Percentiles rank a stretch among this genome's conserved stretches.
phyloP scores from a whole-genome alignment of 2,329 filamentous ascomycete species.

The Sarocladiaceae sp. region DNA sequence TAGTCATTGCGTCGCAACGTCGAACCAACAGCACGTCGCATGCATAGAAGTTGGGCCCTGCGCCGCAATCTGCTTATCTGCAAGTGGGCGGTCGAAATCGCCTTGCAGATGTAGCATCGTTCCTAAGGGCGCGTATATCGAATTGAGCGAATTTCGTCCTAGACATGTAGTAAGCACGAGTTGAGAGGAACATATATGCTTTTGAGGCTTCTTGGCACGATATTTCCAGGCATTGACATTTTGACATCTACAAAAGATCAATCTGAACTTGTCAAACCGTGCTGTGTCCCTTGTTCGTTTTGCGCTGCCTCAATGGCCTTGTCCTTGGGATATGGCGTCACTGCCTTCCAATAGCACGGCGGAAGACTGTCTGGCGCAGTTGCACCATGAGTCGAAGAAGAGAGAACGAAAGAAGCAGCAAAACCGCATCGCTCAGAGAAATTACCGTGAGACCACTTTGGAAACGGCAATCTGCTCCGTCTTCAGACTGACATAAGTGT shows the following conservation, averaged over 20 bases:
- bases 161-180: too few species aligned
- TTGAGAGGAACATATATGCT: too few species aligned
- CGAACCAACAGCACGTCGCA: neutral
- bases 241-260: too few species aligned
- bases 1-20: too few species aligned
- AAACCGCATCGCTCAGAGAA: neutral
- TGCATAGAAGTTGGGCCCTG: neutral
- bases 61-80: neutral
- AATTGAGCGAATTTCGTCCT: too few species aligned
- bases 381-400: neutral
- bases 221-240: too few species aligned
- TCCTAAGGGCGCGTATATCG: too few species aligned
- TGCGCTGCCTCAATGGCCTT: neutral
- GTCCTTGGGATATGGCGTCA: neutral
- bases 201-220: too few species aligned
- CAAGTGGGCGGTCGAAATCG: neutral
- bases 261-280: too few species aligned
- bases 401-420: neutral
- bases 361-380: neutral
- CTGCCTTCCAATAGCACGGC: neutral
- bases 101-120: neutral
- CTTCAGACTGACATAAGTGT: too few species aligned
- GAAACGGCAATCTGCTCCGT: too few species aligned
- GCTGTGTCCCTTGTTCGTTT: too few species aligned
- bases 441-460: conserved; percentile 1